Evolutionary conservation across 2,329 filamentous ascomycete species (phyloP).

Genomic region (Talaromyces sp.): DNA sequence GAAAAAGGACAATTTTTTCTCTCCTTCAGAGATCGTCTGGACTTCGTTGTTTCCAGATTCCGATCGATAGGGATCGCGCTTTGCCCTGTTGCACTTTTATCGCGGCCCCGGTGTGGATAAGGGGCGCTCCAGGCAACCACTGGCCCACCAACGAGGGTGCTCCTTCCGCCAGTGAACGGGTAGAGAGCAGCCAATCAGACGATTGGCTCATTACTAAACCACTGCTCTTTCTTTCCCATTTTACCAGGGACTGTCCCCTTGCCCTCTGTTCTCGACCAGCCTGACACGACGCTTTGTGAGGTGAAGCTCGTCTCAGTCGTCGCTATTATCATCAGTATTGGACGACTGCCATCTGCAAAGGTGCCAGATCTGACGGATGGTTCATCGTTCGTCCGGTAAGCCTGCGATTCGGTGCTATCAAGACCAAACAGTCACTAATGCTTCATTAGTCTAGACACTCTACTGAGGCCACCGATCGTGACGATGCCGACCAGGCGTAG

Average conservation of each 20-base stretch:
- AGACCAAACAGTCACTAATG: not conserved
- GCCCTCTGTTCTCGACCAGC: not conserved
- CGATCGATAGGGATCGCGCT: slow-evolving; percentile 12
- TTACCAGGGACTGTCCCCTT: not conserved
- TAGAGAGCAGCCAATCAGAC: slow-evolving; percentile 5
- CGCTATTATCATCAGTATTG: slow-evolving; percentile 19
- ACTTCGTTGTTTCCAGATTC: not conserved
- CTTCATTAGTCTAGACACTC: not conserved
- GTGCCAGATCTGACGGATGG: slow-evolving; percentile 1
- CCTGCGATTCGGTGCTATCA: not conserved
- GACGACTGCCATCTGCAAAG: slow-evolving; percentile 18
- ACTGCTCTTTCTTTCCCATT: not conserved
- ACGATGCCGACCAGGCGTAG: slow-evolving; percentile 24
- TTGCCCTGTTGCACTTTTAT: slow-evolving; percentile 1
- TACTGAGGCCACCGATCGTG: not conserved
- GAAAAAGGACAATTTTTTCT: not conserved
- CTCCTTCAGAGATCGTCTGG: not conserved
- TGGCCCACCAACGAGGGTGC: slow-evolving; percentile 1
- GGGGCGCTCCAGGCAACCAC: slow-evolving; percentile 18
- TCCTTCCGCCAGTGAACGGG: not conserved
- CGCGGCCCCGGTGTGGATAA: slow-evolving; percentile 19
- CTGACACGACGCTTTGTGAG: not conserved
- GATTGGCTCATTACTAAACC: not conserved
- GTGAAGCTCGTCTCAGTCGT: not conserved
- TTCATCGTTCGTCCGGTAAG: not conserved